Conservation (phyloP, 2,329 filamentous ascomycete genomes). For the Seiridium unicorne region DNA sequence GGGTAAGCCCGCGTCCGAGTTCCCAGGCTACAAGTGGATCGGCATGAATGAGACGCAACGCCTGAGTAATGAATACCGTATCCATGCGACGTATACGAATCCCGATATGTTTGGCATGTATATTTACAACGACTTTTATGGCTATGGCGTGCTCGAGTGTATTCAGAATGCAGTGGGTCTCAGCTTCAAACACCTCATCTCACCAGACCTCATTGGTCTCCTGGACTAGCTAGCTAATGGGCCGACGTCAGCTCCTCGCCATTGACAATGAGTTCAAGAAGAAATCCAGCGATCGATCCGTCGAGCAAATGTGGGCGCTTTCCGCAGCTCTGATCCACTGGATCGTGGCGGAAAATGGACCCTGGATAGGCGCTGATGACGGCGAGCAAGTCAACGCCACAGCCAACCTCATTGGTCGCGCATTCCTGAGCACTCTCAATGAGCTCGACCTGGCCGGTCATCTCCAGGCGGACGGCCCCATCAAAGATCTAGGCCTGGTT, state of each 20-base stretch:
- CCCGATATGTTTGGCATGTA: slow-evolving; percentile 28
- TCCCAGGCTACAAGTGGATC: slow-evolving; percentile 8
- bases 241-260: not conserved
- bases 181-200: not conserved
- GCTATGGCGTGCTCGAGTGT: slow-evolving; percentile 25
- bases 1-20: not conserved
- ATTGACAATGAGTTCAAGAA: slow-evolving; percentile 19
- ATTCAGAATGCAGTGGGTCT: slow-evolving; percentile 24
- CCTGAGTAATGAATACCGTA: slow-evolving; percentile 12
- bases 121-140: slow-evolving; percentile 27
- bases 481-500: slow-evolving; percentile 18
- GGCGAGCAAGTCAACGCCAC: slow-evolving; percentile 12
- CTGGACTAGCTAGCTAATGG: not conserved
- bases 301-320: slow-evolving; percentile 21
- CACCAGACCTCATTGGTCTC: too few species aligned
- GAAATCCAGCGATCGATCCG: slow-evolving; percentile 16
- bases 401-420: slow-evolving; percentile 13
- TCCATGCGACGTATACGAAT: slow-evolving; percentile 17
- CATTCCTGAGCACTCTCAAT: slow-evolving; percentile 16
- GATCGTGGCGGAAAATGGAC: slow-evolving; percentile 13
- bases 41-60: slow-evolving; percentile 19
- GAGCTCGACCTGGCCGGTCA: slow-evolving; percentile 17
- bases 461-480: slow-evolving; percentile 16
- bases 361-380: slow-evolving; percentile 18
- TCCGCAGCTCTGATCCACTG: slow-evolving; percentile 17